phyloP scores from a whole-genome alignment of 2,329 filamentous ascomycete genomes.

The Aspergillus sp. region DNA sequence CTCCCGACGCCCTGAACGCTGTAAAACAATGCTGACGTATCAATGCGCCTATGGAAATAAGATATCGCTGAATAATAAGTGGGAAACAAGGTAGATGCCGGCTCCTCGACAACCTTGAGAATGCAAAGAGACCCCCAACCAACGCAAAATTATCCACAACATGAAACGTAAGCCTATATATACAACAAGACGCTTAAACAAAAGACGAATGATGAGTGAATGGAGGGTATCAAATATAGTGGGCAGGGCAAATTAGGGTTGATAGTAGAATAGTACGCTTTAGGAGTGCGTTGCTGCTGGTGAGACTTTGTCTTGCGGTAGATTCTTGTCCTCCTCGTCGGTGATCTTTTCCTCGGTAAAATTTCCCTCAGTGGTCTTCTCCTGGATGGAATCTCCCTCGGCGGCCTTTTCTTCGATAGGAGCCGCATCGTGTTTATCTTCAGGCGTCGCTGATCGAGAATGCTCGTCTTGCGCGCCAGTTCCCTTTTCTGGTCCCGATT shows the following conservation, averaged over 20 bases:
- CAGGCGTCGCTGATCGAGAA: background rate
- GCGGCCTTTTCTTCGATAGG: background rate
- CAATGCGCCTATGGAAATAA: background rate
- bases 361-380: background rate
- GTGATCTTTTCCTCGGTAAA: background rate
- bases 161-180: conserved; percentile 4
- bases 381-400: background rate
- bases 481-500: conserved; percentile 15
- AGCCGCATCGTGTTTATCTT: background rate
- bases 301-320: background rate
- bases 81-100: background rate
- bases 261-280: background rate
- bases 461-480: conserved; percentile 10
- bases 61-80: background rate
- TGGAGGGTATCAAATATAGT: background rate
- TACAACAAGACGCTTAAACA: background rate
- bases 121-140: background rate
- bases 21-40: background rate
- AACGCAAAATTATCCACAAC: background rate
- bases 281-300: background rate
- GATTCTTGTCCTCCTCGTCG: background rate
- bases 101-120: background rate
- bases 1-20: background rate
- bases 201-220: background rate
- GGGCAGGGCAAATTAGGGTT: background rate